phyloP scores from a whole-genome alignment of 2,329 filamentous ascomycete species.

The Waltergamsia citrina region DNA sequence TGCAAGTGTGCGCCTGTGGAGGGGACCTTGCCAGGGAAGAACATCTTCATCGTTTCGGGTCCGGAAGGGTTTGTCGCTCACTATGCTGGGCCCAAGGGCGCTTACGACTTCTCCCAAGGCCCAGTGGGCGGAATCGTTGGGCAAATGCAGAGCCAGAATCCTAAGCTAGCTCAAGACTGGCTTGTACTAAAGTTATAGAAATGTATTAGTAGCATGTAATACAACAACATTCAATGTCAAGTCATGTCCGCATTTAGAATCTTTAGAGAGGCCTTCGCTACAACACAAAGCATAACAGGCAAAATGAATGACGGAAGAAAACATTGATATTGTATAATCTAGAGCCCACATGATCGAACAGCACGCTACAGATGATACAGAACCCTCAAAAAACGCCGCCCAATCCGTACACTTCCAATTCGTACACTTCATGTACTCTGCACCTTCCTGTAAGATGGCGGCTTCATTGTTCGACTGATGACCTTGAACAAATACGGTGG shows the following conservation, averaged over 20 bases:
- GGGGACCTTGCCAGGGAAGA: slow-evolving; percentile 31
- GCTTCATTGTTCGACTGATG: slow-evolving; percentile 75
- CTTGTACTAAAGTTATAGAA: slow-evolving; percentile 41
- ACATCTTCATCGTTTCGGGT: slow-evolving; percentile 76
- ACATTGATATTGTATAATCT: background rate
- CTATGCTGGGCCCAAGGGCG: slow-evolving; percentile 68
- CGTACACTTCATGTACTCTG: slow-evolving; percentile 46
- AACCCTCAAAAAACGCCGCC: too few relatives aligned
- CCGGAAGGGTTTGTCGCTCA: slow-evolving; percentile 81
- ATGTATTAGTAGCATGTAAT: slow-evolving; percentile 3
- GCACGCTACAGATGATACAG: too few relatives aligned
- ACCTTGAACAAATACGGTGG: slow-evolving; percentile 84
- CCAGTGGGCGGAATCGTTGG: slow-evolving; percentile 60
- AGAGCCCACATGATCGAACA: too few relatives aligned
- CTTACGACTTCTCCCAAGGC: slow-evolving; percentile 67
- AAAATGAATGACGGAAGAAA: too few relatives aligned
- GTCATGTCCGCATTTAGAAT: background rate
- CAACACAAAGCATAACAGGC: too few relatives aligned
- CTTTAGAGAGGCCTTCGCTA: background rate
- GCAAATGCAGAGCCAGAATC: slow-evolving; percentile 40
- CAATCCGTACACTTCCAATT: background rate
- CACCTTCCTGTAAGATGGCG: slow-evolving; percentile 92
- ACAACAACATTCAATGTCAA: too few relatives aligned
- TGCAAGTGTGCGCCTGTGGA: slow-evolving; percentile 14
- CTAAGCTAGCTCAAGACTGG: slow-evolving; percentile 30